phyloP scores from a whole-genome alignment of 2,329 filamentous ascomycete genomes.

The Didymella segeticola region DNA sequence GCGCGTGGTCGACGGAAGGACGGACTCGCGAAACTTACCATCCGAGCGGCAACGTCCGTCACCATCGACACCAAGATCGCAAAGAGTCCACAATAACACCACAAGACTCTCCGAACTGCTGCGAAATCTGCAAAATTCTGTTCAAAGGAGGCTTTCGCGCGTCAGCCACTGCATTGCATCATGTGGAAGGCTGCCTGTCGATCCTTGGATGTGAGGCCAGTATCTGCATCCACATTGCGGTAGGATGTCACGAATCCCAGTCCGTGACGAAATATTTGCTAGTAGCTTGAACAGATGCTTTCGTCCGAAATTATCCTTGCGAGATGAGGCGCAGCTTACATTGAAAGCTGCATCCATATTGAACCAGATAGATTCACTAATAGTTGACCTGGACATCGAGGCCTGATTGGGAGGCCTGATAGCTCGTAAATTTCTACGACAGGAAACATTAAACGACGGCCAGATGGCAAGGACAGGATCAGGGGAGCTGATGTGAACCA shows the following conservation, averaged over 20 bases:
- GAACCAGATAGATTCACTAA: slow-evolving; percentile 15
- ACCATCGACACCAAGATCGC: slow-evolving; percentile 5
- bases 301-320: neutral
- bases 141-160: neutral
- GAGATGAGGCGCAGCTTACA: slow-evolving; percentile 1
- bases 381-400: slow-evolving; percentile 8
- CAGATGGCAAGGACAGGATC: slow-evolving; percentile 8
- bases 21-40: slow-evolving; percentile 17
- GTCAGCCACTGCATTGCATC: neutral
- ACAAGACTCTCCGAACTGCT: neutral
- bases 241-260: neutral
- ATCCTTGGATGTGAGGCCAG: neutral
- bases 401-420: slow-evolving; percentile 10
- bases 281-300: neutral
- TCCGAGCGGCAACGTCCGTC: slow-evolving; percentile 17
- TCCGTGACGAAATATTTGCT: neutral
- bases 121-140: neutral
- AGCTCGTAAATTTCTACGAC: slow-evolving; percentile 3
- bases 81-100: slow-evolving; percentile 9
- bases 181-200: neutral
- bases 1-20: slow-evolving; percentile 8
- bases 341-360: slow-evolving; percentile 1
- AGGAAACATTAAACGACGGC: neutral
- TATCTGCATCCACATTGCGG: neutral
- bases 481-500: slow-evolving; percentile 11